These are phyloP conservation scores for Dioszegia crocea DNA, from an alignment of 768 basidiomycete species.

Conservation along the genomic window DNA sequence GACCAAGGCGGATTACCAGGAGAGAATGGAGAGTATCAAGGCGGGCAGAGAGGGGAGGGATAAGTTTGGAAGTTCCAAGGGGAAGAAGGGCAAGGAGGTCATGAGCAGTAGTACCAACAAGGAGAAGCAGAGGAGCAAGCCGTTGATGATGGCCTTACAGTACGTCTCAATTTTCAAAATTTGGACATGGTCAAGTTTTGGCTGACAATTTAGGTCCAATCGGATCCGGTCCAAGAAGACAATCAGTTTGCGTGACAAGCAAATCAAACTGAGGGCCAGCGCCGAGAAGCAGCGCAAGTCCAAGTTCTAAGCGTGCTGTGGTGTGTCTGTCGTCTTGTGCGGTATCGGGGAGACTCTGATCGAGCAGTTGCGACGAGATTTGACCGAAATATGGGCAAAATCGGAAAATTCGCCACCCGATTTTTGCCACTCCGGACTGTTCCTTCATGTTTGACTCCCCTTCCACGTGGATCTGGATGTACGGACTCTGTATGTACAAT, in stretches of 20 bases:
- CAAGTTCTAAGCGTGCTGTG: constrained; percentile 1
- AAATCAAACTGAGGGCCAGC: constrained; percentile 17
- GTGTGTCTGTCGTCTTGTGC: neutral
- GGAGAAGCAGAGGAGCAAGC: constrained; percentile 90
- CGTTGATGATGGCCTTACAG: constrained; percentile 65
- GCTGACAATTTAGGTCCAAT: constrained; percentile 37
- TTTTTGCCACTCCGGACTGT: too few relatives aligned
- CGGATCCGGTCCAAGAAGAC: constrained; percentile 51
- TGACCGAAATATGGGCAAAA: too few relatives aligned
- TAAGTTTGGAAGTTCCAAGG: constrained; percentile 82
- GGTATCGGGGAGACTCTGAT: neutral
- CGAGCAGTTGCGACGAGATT: too few relatives aligned
- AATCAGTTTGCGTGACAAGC: constrained; percentile 49
- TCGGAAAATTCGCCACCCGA: too few relatives aligned
- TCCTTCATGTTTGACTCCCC: too few relatives aligned
- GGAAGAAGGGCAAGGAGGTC: constrained; percentile 79
- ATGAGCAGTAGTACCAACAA: constrained; percentile 84
- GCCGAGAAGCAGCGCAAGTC: constrained; percentile 10
- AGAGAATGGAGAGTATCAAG: constrained; percentile 83
- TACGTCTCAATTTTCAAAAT: constrained; percentile 20
- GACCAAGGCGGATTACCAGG: constrained; percentile 85
- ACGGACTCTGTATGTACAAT: too few relatives aligned
- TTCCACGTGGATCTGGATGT: too few relatives aligned
- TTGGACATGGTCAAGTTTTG: neutral
- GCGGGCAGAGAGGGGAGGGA: constrained; percentile 92